Evolutionary conservation across 2,329 filamentous ascomycete genomes (phyloP).

Genomic region (Beauveria rudraprayagi): DNA sequence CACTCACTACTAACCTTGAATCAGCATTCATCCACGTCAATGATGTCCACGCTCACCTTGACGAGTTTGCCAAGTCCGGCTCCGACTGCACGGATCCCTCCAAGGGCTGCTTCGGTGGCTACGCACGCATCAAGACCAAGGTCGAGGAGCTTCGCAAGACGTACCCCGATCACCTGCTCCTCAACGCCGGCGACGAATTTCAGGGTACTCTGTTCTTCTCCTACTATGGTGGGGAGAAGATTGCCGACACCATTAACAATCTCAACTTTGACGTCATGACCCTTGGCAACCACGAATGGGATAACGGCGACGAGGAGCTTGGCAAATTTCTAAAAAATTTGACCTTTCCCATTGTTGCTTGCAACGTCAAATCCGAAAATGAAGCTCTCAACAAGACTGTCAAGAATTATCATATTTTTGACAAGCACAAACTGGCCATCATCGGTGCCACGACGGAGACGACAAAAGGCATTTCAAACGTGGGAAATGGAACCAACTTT

Average conservation of each 20-base stretch:
- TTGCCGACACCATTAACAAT: constrained; percentile 57
- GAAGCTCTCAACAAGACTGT: constrained; percentile 52
- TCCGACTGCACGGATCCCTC: constrained; percentile 51
- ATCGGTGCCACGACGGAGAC: constrained; percentile 57
- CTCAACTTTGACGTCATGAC: constrained; percentile 62
- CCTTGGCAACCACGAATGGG: constrained; percentile 60
- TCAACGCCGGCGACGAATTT: constrained; percentile 63
- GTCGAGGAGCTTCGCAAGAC: constrained; percentile 48
- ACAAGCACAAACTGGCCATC: constrained; percentile 51
- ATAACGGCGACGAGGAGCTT: constrained; percentile 54
- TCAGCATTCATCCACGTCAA: constrained; percentile 60
- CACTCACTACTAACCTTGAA: background rate
- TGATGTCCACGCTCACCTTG: constrained; percentile 59
- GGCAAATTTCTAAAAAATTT: constrained; percentile 55
- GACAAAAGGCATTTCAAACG: constrained; percentile 49
- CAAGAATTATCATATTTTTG: constrained; percentile 57
- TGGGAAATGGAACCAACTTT: constrained; percentile 50
- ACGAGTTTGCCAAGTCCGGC: constrained; percentile 53
- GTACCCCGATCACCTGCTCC: constrained; percentile 52
- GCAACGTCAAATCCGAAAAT: constrained; percentile 55
- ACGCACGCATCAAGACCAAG: constrained; percentile 54
- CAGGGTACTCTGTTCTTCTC: constrained; percentile 61
- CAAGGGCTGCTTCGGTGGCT: constrained; percentile 56
- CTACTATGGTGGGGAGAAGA: constrained; percentile 60
- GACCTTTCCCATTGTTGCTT: constrained; percentile 56